Base-by-base conservation (phyloP, 2,329 filamentous ascomycete species). In the Septoria petroselini region DNA sequence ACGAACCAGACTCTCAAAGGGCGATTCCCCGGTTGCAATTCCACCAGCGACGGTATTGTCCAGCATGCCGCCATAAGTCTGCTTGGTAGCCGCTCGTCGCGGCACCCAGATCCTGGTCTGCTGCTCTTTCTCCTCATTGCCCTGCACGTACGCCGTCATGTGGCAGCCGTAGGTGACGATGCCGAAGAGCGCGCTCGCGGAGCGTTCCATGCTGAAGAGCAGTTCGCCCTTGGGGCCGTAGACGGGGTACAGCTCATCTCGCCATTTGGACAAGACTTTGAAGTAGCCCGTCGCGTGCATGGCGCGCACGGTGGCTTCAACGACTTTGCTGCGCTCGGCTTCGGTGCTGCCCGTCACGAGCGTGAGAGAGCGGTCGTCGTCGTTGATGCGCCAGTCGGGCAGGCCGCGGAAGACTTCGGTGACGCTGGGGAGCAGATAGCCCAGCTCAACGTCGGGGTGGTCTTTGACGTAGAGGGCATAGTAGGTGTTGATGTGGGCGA, bases 1-100 rank as follows among this genome's bases (percentile, higher is more conserved):
- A 46, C 91, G 82, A 15, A 96, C 78, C 44, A 95, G 73, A 66
- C 86, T 89, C 65, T 91, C 89, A 41, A 90, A 85, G 0, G 88
- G 86, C 17, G 77, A 77, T 68, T 96, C 91, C 11, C 84, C 86
- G 0, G 88, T 87, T 67, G 85, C 83, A 59, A 97, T 83, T 0
- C 89, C 88, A 2, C 88, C 88, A 0, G 91, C 93, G 5, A 95
- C 93, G 1, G 90, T 90, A 68, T 97, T 98, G 70, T 98, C 93
- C 58, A 98, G 76, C 76, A 96, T 91, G n/a, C 86, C 80, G 0
- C 86, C 85, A 65, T 91, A 98, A 0, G 90, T 96, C 58, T 87
- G 82, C 74, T 97, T 98, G 51, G 75, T 80, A 42, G 75, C 76
- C 9, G 90, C 81, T 7, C 93, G 79, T 38, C 84, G 79, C 3